A percentile compares a stretch with the other conserved stretches of the same genome.
These are phyloP conservation scores for Annulohypoxylon moriforme DNA, from an alignment of 495 filamentous ascomycete species.

Conservation along the genomic window DNA sequence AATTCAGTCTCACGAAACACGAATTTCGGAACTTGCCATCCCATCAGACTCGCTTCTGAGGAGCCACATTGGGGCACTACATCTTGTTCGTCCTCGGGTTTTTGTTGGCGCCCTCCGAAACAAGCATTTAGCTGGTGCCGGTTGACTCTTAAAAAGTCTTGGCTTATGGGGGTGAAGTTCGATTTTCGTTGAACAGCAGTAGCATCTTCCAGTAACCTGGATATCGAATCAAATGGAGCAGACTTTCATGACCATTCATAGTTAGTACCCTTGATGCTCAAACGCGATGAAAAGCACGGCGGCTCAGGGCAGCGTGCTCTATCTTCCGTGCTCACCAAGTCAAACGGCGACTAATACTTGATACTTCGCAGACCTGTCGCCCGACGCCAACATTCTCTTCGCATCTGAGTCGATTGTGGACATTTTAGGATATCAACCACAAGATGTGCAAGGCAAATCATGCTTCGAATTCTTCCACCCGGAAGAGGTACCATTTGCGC, in stretches of 20 bases:
- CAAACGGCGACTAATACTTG: constrained; percentile 36
- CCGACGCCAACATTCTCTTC: constrained; percentile 84
- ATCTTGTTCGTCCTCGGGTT: constrained; percentile 44
- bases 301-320: constrained; percentile 12
- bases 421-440: constrained; percentile 81
- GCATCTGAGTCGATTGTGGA: constrained; percentile 85
- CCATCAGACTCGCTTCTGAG: constrained; percentile 34
- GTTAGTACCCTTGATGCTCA: constrained; percentile 62
- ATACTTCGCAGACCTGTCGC: constrained; percentile 68
- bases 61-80: constrained; percentile 44
- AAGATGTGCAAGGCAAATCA: constrained; percentile 79
- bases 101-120: constrained; percentile 52
- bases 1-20: constrained; percentile 44
- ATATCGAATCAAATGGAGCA: constrained; percentile 75
- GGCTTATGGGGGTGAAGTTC: constrained; percentile 40
- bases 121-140: constrained; percentile 46
- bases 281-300: constrained; percentile 13
- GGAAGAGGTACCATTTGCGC: constrained; percentile 81
- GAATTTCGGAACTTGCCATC: constrained; percentile 47
- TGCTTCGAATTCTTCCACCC: constrained; percentile 90
- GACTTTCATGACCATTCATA: constrained; percentile 94
- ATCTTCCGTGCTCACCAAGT: constrained; percentile 23
- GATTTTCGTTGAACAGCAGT: constrained; percentile 44
- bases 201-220: constrained; percentile 43
- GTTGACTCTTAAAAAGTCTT: constrained; percentile 44